A percentile compares a stretch with the other conserved stretches of the same genome.
Conservation (phyloP, 345 rosid species). For the Lepidium africanum region DNA sequence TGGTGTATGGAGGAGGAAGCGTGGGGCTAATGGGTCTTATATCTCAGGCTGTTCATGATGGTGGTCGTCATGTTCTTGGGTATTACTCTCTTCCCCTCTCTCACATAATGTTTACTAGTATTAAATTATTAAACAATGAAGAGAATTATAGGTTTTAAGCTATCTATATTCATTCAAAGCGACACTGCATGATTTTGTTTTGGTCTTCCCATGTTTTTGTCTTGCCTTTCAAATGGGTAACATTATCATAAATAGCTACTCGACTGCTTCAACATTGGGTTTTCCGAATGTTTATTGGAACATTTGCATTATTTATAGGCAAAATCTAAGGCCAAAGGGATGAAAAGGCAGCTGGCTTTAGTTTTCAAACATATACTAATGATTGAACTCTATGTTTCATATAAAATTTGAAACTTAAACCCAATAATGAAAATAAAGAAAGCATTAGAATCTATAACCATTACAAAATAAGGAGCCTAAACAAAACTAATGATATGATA, state of each 20-base stretch:
- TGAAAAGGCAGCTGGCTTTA: slow-evolving; percentile 4
- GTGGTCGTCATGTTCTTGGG: slow-evolving; percentile 36
- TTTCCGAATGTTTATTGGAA: not conserved
- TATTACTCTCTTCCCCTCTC: not conserved
- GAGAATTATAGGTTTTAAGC: not conserved
- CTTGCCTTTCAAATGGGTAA: slow-evolving; percentile 23
- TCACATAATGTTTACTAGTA: too few species aligned
- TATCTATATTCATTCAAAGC: slow-evolving; percentile 3
- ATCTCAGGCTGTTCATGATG: slow-evolving; percentile 31
- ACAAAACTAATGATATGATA: not conserved
- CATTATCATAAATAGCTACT: slow-evolving; percentile 16
- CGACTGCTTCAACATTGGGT: slow-evolving; percentile 5
- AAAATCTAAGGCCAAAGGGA: not conserved
- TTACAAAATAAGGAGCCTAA: not conserved
- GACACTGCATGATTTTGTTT: slow-evolving; percentile 11
- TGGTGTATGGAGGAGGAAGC: slow-evolving; percentile 36
- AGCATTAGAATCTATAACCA: not conserved
- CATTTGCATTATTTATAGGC: not conserved
- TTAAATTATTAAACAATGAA: not conserved
- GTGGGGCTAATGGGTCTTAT: slow-evolving; percentile 34
- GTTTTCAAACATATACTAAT: not conserved
- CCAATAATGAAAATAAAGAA: not conserved
- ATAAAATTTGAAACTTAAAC: not conserved
- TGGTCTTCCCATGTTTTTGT: slow-evolving; percentile 18
- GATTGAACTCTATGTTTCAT: not conserved